Evolutionary conservation across 2,329 filamentous ascomycete species (phyloP).

Genomic region (Erysiphe pisi): DNA sequence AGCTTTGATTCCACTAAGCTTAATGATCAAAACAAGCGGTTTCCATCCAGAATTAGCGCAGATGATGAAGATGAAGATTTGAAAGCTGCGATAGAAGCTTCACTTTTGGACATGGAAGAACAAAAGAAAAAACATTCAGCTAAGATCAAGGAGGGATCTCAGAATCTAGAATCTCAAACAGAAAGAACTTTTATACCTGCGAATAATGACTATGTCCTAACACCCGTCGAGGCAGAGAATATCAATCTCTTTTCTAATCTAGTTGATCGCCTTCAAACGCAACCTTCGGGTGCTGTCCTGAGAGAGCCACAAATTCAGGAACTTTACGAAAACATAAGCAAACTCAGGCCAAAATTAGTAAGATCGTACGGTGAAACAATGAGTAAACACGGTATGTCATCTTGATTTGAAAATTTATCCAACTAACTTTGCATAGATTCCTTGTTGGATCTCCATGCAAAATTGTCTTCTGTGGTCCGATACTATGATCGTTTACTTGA

Average conservation of each 20-base stretch:
- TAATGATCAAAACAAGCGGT: constrained; percentile 37
- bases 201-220: constrained; percentile 57
- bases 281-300: constrained; percentile 90
- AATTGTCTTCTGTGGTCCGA: constrained; percentile 87
- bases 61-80: constrained; percentile 90
- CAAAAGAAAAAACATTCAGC: constrained; percentile 87
- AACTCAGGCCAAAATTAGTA: constrained; percentile 81
- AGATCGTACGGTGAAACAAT: constrained; percentile 97
- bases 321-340: constrained; percentile 93
- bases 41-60: constrained; percentile 41
- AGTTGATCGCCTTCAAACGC: constrained; percentile 87
- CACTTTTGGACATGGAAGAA: constrained; percentile 92
- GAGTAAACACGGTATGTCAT: constrained; percentile 85
- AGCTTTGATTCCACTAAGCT: constrained; percentile 37
- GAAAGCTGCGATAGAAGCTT: constrained; percentile 90
- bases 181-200: constrained; percentile 51
- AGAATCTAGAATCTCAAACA: constrained; percentile 43
- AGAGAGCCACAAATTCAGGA: constrained; percentile 97
- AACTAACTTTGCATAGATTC: constrained; percentile 52
- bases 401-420: constrained; percentile 33
- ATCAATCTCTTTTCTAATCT: constrained; percentile 93
- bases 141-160: constrained; percentile 67
- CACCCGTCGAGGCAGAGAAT: constrained; percentile 87
- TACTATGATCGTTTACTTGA: constrained; percentile 99
- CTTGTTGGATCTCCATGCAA: constrained; percentile 83